phyloP scores from a whole-genome alignment of 257 asterid species.

The Voacanga thouarsii region DNA sequence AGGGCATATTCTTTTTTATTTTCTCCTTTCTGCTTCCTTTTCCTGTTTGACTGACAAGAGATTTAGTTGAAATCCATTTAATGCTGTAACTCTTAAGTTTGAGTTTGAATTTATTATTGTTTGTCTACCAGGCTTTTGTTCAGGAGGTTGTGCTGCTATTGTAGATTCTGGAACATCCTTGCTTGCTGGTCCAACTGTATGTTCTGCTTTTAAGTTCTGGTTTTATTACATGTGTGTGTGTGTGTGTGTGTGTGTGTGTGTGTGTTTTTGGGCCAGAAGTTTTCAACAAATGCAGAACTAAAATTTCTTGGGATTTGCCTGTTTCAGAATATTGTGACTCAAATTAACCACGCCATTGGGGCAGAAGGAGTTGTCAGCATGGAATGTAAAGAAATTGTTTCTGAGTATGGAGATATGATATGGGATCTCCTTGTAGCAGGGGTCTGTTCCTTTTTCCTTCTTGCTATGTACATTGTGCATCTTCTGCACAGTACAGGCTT shows the following conservation, averaged over 20 bases:
- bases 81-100: conserved; percentile 6
- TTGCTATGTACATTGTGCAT: not conserved
- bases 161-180: conserved; percentile 45
- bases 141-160: conserved; percentile 37
- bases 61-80: not conserved
- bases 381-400: conserved; percentile 34
- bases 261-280: not conserved
- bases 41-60: not conserved
- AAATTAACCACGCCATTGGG: conserved; percentile 46
- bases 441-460: conserved; percentile 19
- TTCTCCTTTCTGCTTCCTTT: not conserved
- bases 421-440: conserved; percentile 35
- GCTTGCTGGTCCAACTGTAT: conserved; percentile 44
- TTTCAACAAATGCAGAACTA: not conserved
- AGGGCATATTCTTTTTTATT: not conserved
- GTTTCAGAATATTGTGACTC: conserved; percentile 35
- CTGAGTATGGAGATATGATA: conserved; percentile 25
- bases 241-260: no score
- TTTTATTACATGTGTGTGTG: no score
- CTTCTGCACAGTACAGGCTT: conserved; percentile 4
- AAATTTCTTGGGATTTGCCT: not conserved
- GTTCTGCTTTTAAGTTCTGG: not conserved
- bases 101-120: conserved; percentile 9
- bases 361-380: conserved; percentile 40
- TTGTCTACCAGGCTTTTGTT: conserved; percentile 27